These are phyloP conservation scores for Podospora pseudopauciseta DNA, from an alignment of 495 filamentous ascomycete genomes.

Conservation along the genomic window DNA sequence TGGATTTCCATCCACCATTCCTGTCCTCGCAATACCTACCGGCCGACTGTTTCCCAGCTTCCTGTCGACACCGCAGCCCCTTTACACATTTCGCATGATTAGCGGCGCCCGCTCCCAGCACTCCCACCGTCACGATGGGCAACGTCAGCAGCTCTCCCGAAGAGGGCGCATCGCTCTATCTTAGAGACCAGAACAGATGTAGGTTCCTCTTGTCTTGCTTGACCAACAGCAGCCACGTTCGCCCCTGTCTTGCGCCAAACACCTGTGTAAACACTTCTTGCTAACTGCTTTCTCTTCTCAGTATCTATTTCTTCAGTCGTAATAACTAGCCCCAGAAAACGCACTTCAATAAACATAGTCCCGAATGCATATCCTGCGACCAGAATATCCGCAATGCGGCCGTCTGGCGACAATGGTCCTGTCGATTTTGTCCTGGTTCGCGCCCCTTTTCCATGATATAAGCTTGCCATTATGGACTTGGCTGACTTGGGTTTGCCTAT, in stretches of 20 bases:
- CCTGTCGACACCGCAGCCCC: not conserved
- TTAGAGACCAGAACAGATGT: constrained; percentile 91
- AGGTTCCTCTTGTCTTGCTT: constrained; percentile 14
- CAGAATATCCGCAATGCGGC: constrained; percentile 70
- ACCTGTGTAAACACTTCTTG: constrained; percentile 2
- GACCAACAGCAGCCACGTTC: not conserved
- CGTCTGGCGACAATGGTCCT: constrained; percentile 66
- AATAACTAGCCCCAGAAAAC: constrained; percentile 72
- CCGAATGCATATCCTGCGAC: constrained; percentile 89
- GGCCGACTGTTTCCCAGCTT: not conserved
- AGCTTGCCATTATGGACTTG: constrained; percentile 13
- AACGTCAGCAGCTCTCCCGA: constrained; percentile 88
- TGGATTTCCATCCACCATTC: constrained; percentile 8
- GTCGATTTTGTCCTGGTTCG: constrained; percentile 89
- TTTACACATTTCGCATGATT: not conserved
- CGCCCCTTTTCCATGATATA: not conserved
- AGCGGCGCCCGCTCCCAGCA: constrained; percentile 21
- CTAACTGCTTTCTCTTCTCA: constrained; percentile 36
- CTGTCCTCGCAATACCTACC: not conserved
- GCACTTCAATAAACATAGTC: constrained; percentile 68
- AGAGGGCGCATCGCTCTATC: constrained; percentile 74
- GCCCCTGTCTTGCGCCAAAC: not conserved
- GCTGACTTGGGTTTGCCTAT: constrained; percentile 10
- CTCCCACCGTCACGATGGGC: constrained; percentile 63
- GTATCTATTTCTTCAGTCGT: constrained; percentile 77